Evolutionary conservation across 1,284 basidiomycete genomes (phyloP).

Genomic region (Bjerkandera adusta): DNA sequence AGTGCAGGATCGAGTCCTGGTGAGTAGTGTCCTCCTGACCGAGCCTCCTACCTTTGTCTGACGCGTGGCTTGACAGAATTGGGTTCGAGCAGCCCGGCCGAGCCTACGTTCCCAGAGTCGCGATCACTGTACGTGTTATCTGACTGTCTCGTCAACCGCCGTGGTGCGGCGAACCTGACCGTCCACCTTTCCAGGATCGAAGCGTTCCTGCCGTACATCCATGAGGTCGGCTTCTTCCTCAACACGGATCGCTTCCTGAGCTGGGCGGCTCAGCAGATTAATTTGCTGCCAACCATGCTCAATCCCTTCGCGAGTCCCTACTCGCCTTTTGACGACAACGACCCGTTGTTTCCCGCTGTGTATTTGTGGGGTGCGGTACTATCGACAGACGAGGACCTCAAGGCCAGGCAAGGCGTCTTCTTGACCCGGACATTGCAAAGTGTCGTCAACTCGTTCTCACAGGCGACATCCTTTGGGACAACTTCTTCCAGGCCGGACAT

Average conservation of each 20-base stretch:
- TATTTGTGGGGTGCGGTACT: conserved; percentile 30
- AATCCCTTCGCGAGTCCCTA: conserved; percentile 16
- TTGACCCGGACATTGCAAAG: conserved; percentile 18
- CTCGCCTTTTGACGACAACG: conserved; percentile 17
- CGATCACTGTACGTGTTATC: conserved; percentile 2
- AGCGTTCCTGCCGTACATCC: conserved; percentile 31
- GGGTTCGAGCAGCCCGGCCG: background rate
- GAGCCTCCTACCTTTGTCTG: background rate
- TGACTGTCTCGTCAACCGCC: too few species aligned
- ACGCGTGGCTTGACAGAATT: background rate
- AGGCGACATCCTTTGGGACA: background rate
- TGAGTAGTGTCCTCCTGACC: background rate
- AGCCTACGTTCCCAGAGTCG: background rate
- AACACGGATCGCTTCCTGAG: conserved; percentile 29
- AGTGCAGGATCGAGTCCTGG: too few species aligned
- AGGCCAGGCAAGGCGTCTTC: conserved; percentile 23
- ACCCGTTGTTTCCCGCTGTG: conserved; percentile 25
- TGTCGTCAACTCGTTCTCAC: background rate
- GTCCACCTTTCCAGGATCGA: conserved; percentile 30
- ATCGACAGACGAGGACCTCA: conserved; percentile 19
- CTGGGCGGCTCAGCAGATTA: conserved; percentile 3
- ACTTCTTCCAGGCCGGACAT: conserved; percentile 21
- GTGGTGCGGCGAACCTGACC: too few species aligned
- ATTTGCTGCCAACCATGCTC: conserved; percentile 23
- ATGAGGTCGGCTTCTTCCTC: conserved; percentile 40